A percentile compares a stretch with the other conserved stretches of the same genome.
phyloP scores from a whole-genome alignment of 2,329 filamentous ascomycete species.

The Talaromyces atroroseus region DNA sequence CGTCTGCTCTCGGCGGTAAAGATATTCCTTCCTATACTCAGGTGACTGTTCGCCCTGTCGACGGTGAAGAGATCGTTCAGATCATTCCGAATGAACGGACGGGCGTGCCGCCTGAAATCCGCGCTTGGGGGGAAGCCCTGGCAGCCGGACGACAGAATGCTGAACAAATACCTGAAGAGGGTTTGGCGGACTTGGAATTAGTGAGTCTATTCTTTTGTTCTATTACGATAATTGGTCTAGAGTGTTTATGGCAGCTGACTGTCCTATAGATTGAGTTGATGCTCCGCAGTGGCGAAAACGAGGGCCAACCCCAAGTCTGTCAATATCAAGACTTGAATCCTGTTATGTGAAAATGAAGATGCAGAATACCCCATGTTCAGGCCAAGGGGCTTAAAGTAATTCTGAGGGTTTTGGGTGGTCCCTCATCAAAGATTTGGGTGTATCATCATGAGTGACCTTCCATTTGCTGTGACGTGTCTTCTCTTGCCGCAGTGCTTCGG shows the following conservation, averaged over 20 bases:
- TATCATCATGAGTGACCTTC: no score
- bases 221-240: not conserved
- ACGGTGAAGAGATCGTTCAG: constrained; percentile 29
- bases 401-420: no score
- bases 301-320: constrained; percentile 2
- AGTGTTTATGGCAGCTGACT: not conserved
- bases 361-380: no score
- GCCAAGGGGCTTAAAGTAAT: no score
- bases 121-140: constrained; percentile 29
- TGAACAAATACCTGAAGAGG: constrained; percentile 47
- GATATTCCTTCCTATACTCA: not conserved
- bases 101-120: constrained; percentile 49
- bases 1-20: not conserved
- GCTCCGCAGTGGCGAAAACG: constrained; percentile 7
- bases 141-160: constrained; percentile 2
- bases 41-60: constrained; percentile 21
- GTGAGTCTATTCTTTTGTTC: not conserved
- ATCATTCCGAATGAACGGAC: constrained; percentile 44
- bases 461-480: no score
- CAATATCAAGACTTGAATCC: not conserved
- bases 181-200: constrained; percentile 48
- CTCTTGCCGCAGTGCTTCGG: no score
- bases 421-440: no score
- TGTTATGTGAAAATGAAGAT: no score
- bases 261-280: constrained; percentile 8